These are phyloP conservation scores for Begonia masoniana DNA, from an alignment of 306 rosid genomes.

Conservation along the genomic window DNA sequence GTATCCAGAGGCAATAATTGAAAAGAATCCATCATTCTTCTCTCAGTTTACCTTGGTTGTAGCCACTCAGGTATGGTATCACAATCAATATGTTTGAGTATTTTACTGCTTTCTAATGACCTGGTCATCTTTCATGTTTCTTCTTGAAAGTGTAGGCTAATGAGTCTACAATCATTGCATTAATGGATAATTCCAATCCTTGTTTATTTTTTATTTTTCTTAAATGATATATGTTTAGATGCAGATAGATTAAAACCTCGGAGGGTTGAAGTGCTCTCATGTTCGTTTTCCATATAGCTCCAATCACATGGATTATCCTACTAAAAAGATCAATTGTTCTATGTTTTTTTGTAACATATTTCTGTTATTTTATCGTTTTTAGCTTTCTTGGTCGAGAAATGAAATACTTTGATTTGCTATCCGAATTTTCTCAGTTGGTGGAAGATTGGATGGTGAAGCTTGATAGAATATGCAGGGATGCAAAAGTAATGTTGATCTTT, in stretches of 20 bases:
- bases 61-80: slow-evolving; percentile 70
- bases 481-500: slow-evolving; percentile 61
- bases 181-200: too few species aligned
- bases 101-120: neutral
- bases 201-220: too few species aligned
- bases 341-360: neutral
- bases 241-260: too few species aligned
- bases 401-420: slow-evolving; percentile 3
- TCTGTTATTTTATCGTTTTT: neutral
- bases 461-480: slow-evolving; percentile 73
- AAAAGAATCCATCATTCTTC: slow-evolving; percentile 76
- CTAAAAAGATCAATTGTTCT: too few species aligned
- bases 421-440: slow-evolving; percentile 46
- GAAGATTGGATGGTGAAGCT: slow-evolving; percentile 86
- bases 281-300: too few species aligned
- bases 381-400: slow-evolving; percentile 8
- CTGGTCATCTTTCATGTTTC: too few species aligned
- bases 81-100: slow-evolving; percentile 4
- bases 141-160: too few species aligned
- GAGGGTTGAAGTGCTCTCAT: too few species aligned
- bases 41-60: slow-evolving; percentile 85
- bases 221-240: too few species aligned
- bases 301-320: too few species aligned
- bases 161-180: too few species aligned
- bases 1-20: slow-evolving; percentile 64